Percentiles rank a stretch among this genome's conserved stretches.
phyloP scores from a whole-genome alignment of 306 rosid species.

The Gastrolobium villosum region DNA sequence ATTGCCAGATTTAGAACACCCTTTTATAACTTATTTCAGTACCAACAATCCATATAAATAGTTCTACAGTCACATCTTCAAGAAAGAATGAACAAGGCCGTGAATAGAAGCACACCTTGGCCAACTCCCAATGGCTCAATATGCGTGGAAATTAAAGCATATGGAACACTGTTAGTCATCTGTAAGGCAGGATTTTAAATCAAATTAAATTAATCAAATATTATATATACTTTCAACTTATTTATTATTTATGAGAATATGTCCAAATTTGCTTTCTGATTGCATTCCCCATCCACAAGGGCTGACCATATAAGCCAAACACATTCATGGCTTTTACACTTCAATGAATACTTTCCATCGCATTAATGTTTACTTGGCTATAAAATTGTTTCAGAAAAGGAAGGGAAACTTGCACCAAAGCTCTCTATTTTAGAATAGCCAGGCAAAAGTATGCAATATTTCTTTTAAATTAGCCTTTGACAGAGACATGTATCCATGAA shows the following conservation, averaged over 20 bases:
- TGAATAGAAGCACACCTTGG: too few relatives aligned
- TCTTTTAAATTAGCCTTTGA: constrained; percentile 20
- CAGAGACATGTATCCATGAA: too few relatives aligned
- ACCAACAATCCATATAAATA: too few relatives aligned
- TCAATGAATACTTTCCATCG: constrained; percentile 31
- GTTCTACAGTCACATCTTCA: too few relatives aligned
- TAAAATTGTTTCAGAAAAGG: neutral
- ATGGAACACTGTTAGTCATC: too few relatives aligned
- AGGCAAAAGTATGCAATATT: neutral
- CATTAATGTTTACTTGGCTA: constrained; percentile 5
- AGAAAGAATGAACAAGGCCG: too few relatives aligned
- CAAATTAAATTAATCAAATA: constrained; percentile 27
- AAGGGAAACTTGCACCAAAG: neutral
- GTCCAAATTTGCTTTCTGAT: constrained; percentile 24
- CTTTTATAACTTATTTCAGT: constrained; percentile 70
- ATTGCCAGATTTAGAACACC: constrained; percentile 85
- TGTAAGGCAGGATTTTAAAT: too few relatives aligned
- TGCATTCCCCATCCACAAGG: too few relatives aligned
- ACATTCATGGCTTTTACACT: neutral
- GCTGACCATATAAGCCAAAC: constrained; percentile 35
- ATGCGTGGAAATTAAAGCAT: too few relatives aligned
- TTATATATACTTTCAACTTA: neutral
- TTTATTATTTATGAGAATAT: neutral
- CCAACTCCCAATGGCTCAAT: too few relatives aligned
- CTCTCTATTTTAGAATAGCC: constrained; percentile 2